Evolutionary conservation across 768 basidiomycete genomes (phyloP), one percentile per base, ranked within the genome.

Genomic region (Amyloporia xantha): DNA sequence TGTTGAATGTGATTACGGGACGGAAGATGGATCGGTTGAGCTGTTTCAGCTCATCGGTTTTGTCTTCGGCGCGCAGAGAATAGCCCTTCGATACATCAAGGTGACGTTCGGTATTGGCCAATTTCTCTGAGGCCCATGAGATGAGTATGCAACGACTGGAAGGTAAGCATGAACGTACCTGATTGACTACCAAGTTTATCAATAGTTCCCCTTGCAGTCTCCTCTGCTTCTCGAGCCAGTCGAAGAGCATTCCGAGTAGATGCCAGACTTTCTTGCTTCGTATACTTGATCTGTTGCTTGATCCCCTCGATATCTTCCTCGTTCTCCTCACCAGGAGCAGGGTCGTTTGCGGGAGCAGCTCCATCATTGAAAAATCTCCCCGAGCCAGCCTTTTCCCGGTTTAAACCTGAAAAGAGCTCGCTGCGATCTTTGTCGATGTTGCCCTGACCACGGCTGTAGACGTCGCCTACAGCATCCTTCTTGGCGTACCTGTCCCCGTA

Each of bases 1-100:
- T 99, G 73, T 97, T 95, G 67, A 87, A 95, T 0, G 85, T 84
- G 56, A 96, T 83, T 49, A 81, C 91, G 7, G 91, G 94, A 42
- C 84, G 80, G 74, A 99, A 97, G 64, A 99, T 98, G 33, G 91
- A 93, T 27, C 83, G 79, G 66, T 97, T 97, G 48, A 99, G 81
- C 63, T 93, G 78, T 68, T 92, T 94, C 48, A 99, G 81, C 66
- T 98, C 94, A 53, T 83, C 84, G 4, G 93, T 91, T 65, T 82
- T 90, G 70, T 99, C 95, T 49, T 85, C 85, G n/a, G 95, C 94
- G 3, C 89, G 83, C 38, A 73, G 70, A 26, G 89, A 85, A 66
- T 94, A 84, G 12, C 86, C 86, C 67, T 90, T 97, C 44, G 94
- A 77, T 45, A 92, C 81, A 64, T 97, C 95, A 47, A 98, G 78